phyloP scores from a whole-genome alignment of 192 early-diverging fungal species.

The Fimicolochytrium jonesii region DNA sequence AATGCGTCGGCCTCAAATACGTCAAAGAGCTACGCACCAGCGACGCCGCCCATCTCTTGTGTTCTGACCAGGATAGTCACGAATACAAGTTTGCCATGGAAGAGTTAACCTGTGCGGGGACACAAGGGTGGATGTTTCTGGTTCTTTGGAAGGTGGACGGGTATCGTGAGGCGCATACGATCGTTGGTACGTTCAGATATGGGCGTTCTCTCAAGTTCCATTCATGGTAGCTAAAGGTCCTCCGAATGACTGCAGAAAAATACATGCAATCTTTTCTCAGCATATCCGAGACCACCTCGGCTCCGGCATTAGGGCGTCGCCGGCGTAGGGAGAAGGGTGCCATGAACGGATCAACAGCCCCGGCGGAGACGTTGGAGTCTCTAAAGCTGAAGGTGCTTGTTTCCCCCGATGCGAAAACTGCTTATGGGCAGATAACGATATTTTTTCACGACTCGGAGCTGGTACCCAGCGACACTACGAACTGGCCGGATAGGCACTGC shows the following conservation, averaged over 20 bases:
- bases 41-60: constrained; percentile 2
- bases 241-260: not conserved
- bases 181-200: constrained; percentile 14
- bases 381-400: constrained; percentile 15
- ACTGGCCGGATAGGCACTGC: not conserved
- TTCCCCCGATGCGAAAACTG: not conserved
- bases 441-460: constrained; percentile 20
- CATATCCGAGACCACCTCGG: not conserved
- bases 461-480: constrained; percentile 1
- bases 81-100: no score
- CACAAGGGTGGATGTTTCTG: constrained; percentile 5
- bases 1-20: constrained; percentile 17
- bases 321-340: not conserved
- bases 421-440: constrained; percentile 9
- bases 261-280: constrained; percentile 18
- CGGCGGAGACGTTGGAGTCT: constrained; percentile 1
- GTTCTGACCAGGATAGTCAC: no score
- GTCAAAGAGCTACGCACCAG: not conserved
- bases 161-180: not conserved
- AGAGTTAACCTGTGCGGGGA: no score
- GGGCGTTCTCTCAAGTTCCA: not conserved
- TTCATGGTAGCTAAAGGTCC: not conserved
- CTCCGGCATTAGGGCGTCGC: constrained; percentile 7
- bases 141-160: constrained; percentile 11
- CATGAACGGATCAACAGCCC: not conserved